Percentiles rank a stretch among this genome's conserved stretches.
Conservation (phyloP, 2,329 filamentous ascomycete genomes). For the Sordariomycetes sp. region DNA sequence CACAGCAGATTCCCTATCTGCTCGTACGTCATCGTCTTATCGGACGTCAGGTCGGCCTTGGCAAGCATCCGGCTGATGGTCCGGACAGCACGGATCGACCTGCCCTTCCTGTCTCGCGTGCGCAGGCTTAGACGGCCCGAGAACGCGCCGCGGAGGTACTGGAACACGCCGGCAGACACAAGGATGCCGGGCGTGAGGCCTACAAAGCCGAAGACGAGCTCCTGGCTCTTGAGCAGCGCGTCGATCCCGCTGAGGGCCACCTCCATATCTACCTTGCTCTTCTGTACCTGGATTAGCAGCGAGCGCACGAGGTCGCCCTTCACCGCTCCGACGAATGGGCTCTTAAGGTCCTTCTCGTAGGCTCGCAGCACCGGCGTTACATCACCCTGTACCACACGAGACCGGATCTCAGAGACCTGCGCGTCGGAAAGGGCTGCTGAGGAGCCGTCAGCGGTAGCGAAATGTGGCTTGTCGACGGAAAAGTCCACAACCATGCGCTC, state of each 20-base stretch:
- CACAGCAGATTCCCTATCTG: conserved; percentile 85
- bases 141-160: conserved; percentile 61
- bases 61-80: conserved; percentile 79
- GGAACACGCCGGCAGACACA: conserved; percentile 63
- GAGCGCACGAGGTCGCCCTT: conserved; percentile 81
- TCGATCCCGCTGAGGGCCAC: conserved; percentile 95
- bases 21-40: conserved; percentile 73
- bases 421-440: conserved; percentile 43
- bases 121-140: conserved; percentile 60
- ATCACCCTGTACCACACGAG: conserved; percentile 82
- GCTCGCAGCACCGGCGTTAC: conserved; percentile 83
- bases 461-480: conserved; percentile 67
- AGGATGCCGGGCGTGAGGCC: conserved; percentile 89
- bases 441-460: conserved; percentile 31
- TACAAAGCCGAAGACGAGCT: conserved; percentile 95
- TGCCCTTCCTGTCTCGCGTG: conserved; percentile 53
- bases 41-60: conserved; percentile 45
- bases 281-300: conserved; percentile 91
- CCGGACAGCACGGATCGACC: conserved; percentile 67
- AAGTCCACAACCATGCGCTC: conserved; percentile 99
- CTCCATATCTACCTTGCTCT: conserved; percentile 97
- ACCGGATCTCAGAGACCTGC: conserved; percentile 64
- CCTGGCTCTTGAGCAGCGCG: conserved; percentile 86
- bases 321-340: conserved; percentile 71
- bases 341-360: conserved; percentile 80